These are phyloP conservation scores for Cordyceps javanica DNA, from an alignment of 2,329 filamentous ascomycete genomes.

Conservation along the genomic window DNA sequence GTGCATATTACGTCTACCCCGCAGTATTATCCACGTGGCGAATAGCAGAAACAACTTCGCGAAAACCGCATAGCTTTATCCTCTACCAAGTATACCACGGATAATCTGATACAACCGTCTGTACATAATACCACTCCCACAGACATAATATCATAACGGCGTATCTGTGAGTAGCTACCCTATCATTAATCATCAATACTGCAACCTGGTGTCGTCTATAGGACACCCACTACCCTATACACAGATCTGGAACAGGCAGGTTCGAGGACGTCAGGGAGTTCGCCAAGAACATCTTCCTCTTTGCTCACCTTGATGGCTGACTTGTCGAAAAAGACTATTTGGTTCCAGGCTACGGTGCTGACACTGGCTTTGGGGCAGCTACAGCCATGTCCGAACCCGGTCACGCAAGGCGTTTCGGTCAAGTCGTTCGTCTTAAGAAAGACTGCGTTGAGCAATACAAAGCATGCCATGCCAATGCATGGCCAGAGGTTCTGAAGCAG, in stretches of 20 bases:
- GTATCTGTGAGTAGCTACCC: not conserved
- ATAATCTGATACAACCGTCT: too few relatives aligned
- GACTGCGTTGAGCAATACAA: slow-evolving; percentile 65
- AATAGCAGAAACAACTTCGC: not conserved
- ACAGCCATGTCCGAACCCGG: slow-evolving; percentile 25
- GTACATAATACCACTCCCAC: too few relatives aligned
- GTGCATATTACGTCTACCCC: too few relatives aligned
- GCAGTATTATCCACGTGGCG: not conserved
- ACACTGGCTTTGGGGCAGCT: not conserved
- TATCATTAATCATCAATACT: not conserved
- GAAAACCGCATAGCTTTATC: too few relatives aligned
- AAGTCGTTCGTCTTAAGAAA: slow-evolving; percentile 67
- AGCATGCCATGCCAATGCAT: slow-evolving; percentile 64
- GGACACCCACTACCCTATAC: not conserved
- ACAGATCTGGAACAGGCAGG: not conserved
- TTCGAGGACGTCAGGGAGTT: too few relatives aligned
- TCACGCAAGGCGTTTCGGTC: slow-evolving; percentile 54
- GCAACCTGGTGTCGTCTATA: not conserved
- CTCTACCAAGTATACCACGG: too few relatives aligned
- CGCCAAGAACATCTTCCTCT: too few relatives aligned
- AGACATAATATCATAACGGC: not conserved
- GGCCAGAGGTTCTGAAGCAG: slow-evolving; percentile 71
- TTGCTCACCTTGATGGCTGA: too few relatives aligned
- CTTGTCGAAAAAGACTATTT: too few relatives aligned
- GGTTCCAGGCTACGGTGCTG: too few relatives aligned